Base-by-base conservation (phyloP, 345 rosid species). In the Ceriops decandra region DNA sequence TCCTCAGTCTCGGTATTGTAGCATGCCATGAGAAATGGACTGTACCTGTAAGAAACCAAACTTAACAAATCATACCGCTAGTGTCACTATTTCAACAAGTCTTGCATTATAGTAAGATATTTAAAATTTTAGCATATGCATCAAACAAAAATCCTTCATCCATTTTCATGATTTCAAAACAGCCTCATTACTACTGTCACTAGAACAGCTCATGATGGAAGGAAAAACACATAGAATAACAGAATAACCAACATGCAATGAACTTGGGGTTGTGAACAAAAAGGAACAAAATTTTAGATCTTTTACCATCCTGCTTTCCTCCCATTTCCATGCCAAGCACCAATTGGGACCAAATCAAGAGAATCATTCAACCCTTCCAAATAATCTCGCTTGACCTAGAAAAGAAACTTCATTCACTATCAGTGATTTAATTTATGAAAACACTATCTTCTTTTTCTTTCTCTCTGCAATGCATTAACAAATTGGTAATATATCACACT, bases 11-110 rank as follows among this genome's bases (percentile, higher is more conserved):
- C 96, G 22, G 91, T 87, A 69, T 85, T 81, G 77, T 83, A 90
- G 66, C 98, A 92, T 62, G 98, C 95, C 95, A 92, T 81, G 68
- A 92, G 98, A 80, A 88, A 90, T 58, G 96, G 98, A 81, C 95
- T 92, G 74, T 76, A 86, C 98, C 98, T 90, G 88, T 72, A 75
- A 60, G 28, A 35, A 7, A 27, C 17, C 47, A 24, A 63, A 24
- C 59, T 22, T 35, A n/a, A 13, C 28, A 31, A 38, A 56, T 60
- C 31, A 54, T 10, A 56, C 22, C 16, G 22, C 52, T 33, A 52
- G 47, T 60, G 57, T 26, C 65, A 49, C 21, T 22, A 62, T 9
- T 53, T 38, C 26, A 16, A 49, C 28, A 52, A 28, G 53, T 19
- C 54, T 58, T 46, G 21, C 59, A 62, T 62, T 63, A 57, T 54